Evolutionary conservation across 148 eudicot genomes (phyloP), one percentile per base, ranked within the genome.

Genomic region (Vaccinium corymbosum): DNA sequence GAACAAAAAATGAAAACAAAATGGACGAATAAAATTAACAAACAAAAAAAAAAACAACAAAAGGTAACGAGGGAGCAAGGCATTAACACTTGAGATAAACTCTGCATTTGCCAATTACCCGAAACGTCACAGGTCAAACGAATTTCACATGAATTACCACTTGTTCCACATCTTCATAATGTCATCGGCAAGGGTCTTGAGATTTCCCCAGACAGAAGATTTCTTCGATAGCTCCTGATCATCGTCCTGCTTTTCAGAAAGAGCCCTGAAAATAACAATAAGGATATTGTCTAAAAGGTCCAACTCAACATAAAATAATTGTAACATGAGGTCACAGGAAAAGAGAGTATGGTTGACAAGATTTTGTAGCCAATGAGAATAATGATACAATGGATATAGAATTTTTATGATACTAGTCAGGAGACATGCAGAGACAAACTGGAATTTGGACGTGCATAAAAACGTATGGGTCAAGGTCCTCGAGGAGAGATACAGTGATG

Each of bases 101-200:
- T 14, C 49, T 50, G 48, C 56, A n/a, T 29, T 46, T 19, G 48
- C 80, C 50, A 77, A 13, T 15, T 38, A 57, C 80, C 79, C 27
- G 13, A 50, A 25, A 48, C 55, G 55, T 52, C 80, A 50, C 16
- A 52, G 35, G 22, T 17, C 52, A 13, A 78, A 32, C 27, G 9
- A n/a, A 14, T 49, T 53, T 51, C 38, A 55, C 48, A 53, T 55
- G 48, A 35, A 22, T 48, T 84, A 84, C 78, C 16, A 25, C 35
- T 42, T 80, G 29, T 29, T 84, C 86, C 86, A 84, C 48, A 84
- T 70, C 7, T 79, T 84, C 25, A 79, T 52, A 13, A 84, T 66
- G 46, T 82, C 82, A 79, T 79, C 70, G 7, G 86, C 86, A 64
- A 84, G 35, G 66, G 82, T 70, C 82, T 53, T 84, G 52, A 84